Evolutionary conservation across 2,329 filamentous ascomycete genomes (phyloP), one percentile per base, ranked within the genome.

Genomic region (Fusarium sambucinum): DNA sequence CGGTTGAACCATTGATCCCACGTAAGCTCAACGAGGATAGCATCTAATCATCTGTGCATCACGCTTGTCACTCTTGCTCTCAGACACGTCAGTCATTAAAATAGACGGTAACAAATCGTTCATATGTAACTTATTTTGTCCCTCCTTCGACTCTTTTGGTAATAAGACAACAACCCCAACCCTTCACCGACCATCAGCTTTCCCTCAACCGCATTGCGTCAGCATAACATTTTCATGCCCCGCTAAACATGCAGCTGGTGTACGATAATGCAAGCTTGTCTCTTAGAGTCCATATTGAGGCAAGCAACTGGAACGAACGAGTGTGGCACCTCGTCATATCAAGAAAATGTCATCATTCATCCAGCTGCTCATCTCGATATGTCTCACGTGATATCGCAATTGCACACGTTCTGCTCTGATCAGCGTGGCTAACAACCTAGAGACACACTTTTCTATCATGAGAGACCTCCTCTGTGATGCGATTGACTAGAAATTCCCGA

Each of bases 291-390:
- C n/a, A 30, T 27, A 21, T 27, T 45, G 33, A 62, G 63, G 61
- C 52, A 63, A 46, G 25, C 45, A 66, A 19, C 53, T 65, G 55
- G 63, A 66, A 63, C 66, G 45, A 58, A 66, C 48, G 48, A 63
- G 45, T 63, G 66, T 69, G 66, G 52, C 61, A 55, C 51, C 19
- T 40, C 37, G 33, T 56, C 64, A 65, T 59, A 41, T 52, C 21
- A 25, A 25, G 17, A 46, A 68, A 38, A 69, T 71, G 67, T 63
- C 70, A 71, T 69, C 57, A 41, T 63, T 55, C 65, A 68, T 62
- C 40, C 29, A 35, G 19, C 37, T 42, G 35, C 21, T 37, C 44
- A 42, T 42, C 29, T 46, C 38, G 32, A 56, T 40, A 54, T 12
- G 12, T 12, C 7, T 62, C 70, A 73, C 70, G 65, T 72, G 69